phyloP scores from a whole-genome alignment of 192 early-diverging fungal genomes.

The Anaeromyces robustus region DNA sequence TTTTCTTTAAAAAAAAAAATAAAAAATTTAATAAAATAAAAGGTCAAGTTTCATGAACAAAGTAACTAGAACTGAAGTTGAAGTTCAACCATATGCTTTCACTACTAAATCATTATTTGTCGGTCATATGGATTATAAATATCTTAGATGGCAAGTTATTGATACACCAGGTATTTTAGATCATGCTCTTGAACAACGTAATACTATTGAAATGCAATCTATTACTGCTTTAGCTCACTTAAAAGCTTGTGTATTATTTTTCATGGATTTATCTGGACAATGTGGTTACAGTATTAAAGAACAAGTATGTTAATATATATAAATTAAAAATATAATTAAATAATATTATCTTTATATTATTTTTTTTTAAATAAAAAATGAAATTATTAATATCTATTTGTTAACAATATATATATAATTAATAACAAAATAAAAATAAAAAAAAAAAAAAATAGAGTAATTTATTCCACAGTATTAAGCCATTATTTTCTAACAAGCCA shows the following conservation, averaged over 20 bases:
- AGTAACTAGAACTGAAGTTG: slow-evolving; percentile 95
- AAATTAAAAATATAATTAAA: too few relatives aligned
- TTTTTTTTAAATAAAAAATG: too few relatives aligned
- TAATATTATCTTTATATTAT: too few relatives aligned
- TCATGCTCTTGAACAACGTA: slow-evolving; percentile 96
- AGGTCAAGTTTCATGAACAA: slow-evolving; percentile 47
- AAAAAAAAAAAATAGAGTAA: too few relatives aligned
- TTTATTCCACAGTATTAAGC: slow-evolving; percentile 90
- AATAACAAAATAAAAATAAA: too few relatives aligned
- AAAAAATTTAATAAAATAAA: slow-evolving; percentile 22
- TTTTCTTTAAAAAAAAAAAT: too few relatives aligned
- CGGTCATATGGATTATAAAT: slow-evolving; percentile 99
- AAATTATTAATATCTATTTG: too few relatives aligned
- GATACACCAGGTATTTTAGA: slow-evolving; percentile 99
- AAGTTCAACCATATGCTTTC: slow-evolving; percentile 99
- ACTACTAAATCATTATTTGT: slow-evolving; percentile 99
- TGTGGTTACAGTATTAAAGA: slow-evolving; percentile 94
- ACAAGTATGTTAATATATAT: slow-evolving; percentile 29
- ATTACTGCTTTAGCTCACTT: slow-evolving; percentile 98
- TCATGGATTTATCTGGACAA: slow-evolving; percentile 94
- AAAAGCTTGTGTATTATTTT: slow-evolving; percentile 89
- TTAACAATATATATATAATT: too few relatives aligned
- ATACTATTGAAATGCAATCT: slow-evolving; percentile 99
- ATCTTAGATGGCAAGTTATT: slow-evolving; percentile 99
- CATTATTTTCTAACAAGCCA: slow-evolving; percentile 97